Evolutionary conservation across 441 rosid species (phyloP), one percentile per base, ranked within the genome.

Genomic region (Capsella rubella): DNA sequence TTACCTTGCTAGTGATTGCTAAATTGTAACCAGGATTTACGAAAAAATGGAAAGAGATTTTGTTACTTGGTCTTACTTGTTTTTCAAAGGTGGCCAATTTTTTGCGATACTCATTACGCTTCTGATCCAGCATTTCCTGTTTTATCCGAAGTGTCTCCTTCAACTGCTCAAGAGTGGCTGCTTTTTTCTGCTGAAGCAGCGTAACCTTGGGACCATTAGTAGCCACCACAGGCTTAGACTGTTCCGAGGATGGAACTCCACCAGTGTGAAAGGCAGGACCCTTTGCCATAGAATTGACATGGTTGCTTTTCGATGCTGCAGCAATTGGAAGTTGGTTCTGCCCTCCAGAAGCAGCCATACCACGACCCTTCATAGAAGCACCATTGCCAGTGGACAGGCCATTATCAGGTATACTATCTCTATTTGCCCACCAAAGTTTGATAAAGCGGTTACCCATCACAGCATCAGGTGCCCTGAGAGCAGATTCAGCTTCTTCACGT

Each of bases 401-500:
- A 69, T 84, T 89, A 81, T 87, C 93, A 64, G 84, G 85, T 76
- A 92, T 78, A 79, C 83, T 91, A 84, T 96, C 99, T 49, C 99
- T 92, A 80, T 96, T 96, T 59, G 99, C 99, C 99, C 99, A 96
- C 96, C 93, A 90, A 59, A 96, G 86, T 83, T 89, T 96, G 82
- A 96, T 92, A 81, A 96, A 96, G 58, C 99, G 98, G 80, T 96
- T 96, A 62, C 99, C 98, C 98, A 96, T 96, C 62, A 96, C 96
- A 76, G 99, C 99, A 88, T 96, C 99, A 81, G 98, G 99, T 74
- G 99, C 87, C 81, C 74, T 84, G 39, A 96, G 82, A 74, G 99
- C 99, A 81, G 98, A 95, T 81, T 93, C 98, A 60, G 99, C 99
- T 79, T 90, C 98, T 81, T 96, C 98, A 69, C 96, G 90, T 70